A percentile compares a stretch with the other conserved stretches of the same genome.
phyloP scores from a whole-genome alignment of 2,329 filamentous ascomycete species.

The Cryphonectria japonica region DNA sequence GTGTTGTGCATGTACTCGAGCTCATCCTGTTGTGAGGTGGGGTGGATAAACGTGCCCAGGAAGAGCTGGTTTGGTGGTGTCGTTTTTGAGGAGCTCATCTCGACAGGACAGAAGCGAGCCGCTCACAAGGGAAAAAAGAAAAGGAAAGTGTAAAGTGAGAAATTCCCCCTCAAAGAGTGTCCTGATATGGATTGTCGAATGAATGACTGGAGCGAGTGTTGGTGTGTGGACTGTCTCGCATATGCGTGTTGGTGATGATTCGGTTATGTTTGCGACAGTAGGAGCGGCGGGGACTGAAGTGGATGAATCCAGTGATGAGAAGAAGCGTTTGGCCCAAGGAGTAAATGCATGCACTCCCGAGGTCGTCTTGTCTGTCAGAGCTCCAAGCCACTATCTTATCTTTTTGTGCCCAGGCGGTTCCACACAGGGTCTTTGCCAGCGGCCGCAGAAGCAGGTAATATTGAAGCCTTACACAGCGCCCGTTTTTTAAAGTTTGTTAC shows the following conservation, averaged over 20 bases:
- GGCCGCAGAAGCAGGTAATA: background rate
- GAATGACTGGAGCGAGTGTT: background rate
- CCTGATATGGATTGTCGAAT: background rate
- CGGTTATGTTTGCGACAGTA: background rate
- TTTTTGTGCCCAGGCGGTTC: background rate
- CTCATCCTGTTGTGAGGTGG: slow-evolving; percentile 49
- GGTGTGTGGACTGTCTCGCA: slow-evolving; percentile 9
- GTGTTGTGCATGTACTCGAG: slow-evolving; percentile 57
- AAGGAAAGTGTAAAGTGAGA: background rate
- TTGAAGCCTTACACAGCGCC: background rate
- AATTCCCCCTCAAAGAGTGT: background rate
- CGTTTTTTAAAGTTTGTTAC: background rate
- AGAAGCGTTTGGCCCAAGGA: no score
- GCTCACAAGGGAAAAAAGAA: background rate
- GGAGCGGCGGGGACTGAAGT: background rate
- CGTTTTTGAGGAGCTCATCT: slow-evolving; percentile 4
- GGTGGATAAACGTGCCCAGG: slow-evolving; percentile 60
- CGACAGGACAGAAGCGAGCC: background rate
- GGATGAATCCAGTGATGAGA: background rate
- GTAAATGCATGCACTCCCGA: background rate
- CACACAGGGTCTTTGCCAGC: background rate
- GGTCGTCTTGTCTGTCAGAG: background rate
- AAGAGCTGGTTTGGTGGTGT: slow-evolving; percentile 49
- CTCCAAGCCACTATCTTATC: slow-evolving; percentile 25
- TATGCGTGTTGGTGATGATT: slow-evolving; percentile 4